A percentile compares a stretch with the other conserved stretches of the same genome.
Conservation (phyloP, 139 green algal genomes). For the Limnomonas spitsbergensis region DNA sequence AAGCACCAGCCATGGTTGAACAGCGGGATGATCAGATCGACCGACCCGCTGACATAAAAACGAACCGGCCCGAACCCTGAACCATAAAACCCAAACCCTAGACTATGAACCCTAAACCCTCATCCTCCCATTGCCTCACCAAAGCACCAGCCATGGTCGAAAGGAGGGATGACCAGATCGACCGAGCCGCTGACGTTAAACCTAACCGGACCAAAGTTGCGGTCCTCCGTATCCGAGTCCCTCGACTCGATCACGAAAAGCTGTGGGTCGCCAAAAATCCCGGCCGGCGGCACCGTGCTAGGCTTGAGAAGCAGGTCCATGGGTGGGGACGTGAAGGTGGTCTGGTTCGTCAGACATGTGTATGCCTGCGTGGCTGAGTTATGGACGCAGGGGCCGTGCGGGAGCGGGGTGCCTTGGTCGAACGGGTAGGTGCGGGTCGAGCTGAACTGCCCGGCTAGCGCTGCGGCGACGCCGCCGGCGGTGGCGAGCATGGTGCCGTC, state of each 20-base stretch:
- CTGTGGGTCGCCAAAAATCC: conserved; percentile 52
- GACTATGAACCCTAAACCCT: too few species aligned
- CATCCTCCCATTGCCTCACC: too few species aligned
- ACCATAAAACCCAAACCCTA: too few species aligned
- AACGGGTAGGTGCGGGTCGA: not conserved
- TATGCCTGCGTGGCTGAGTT: conserved; percentile 24
- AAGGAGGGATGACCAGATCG: conserved; percentile 19
- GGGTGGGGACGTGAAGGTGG: conserved; percentile 12
- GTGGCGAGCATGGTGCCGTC: conserved; percentile 30
- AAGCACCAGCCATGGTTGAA: conserved; percentile 70
- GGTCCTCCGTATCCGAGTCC: conserved; percentile 54
- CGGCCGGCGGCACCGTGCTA: conserved; percentile 18
- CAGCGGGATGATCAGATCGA: conserved; percentile 21
- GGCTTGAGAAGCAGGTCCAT: conserved; percentile 23
- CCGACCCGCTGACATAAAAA: conserved; percentile 28
- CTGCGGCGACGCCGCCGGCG: not conserved
- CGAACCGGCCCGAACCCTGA: conserved; percentile 49
- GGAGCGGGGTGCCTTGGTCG: conserved; percentile 28
- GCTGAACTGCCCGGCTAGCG: not conserved
- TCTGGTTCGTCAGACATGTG: conserved; percentile 19
- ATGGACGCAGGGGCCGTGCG: conserved; percentile 40
- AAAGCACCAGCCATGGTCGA: conserved; percentile 70
- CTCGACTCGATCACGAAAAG: conserved; percentile 49
- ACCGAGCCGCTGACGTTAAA: conserved; percentile 32
- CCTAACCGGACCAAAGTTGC: conserved; percentile 52